A percentile compares a stretch with the other conserved stretches of the same genome.
These are phyloP conservation scores for Primulina tabacum DNA, from an alignment of 257 asterid species.

Conservation along the genomic window DNA sequence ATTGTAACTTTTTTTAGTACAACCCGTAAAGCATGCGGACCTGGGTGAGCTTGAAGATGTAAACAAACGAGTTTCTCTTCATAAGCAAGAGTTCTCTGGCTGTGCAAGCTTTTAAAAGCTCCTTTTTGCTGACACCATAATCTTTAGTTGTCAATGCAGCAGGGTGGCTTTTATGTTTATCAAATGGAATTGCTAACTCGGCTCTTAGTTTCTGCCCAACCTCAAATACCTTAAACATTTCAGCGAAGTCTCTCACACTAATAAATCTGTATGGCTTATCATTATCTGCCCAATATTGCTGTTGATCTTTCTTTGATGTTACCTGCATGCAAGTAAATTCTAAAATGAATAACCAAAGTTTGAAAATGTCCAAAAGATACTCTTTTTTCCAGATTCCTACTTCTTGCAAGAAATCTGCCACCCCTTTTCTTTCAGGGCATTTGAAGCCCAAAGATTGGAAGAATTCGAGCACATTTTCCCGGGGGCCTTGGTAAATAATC, in stretches of 20 bases:
- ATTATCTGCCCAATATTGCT: constrained; percentile 32
- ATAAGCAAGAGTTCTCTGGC: constrained; percentile 17
- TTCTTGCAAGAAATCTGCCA: constrained; percentile 51
- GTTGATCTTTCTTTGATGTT: constrained; percentile 39
- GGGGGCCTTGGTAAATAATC: constrained; percentile 47
- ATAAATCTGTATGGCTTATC: constrained; percentile 33
- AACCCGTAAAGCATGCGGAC: background rate
- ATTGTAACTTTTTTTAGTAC: too few relatives aligned
- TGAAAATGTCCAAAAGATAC: too few relatives aligned
- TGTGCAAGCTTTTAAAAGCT: constrained; percentile 15
- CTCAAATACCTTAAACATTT: constrained; percentile 32
- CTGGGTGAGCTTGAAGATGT: constrained; percentile 12
- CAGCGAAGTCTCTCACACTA: constrained; percentile 28
- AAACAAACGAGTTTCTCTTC: constrained; percentile 11
- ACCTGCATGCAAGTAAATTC: constrained; percentile 18
- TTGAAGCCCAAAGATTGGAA: constrained; percentile 41
- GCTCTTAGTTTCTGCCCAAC: constrained; percentile 2
- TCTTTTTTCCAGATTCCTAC: background rate
- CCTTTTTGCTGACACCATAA: constrained; percentile 3
- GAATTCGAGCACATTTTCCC: constrained; percentile 40
- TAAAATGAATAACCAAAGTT: too few relatives aligned
- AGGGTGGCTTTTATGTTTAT: constrained; percentile 12
- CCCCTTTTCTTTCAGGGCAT: constrained; percentile 52
- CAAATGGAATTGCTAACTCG: constrained; percentile 2
- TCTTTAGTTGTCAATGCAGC: constrained; percentile 6